phyloP scores from a whole-genome alignment of 208 protist genomes.

The Leptomonas pyrrhocoris region DNA sequence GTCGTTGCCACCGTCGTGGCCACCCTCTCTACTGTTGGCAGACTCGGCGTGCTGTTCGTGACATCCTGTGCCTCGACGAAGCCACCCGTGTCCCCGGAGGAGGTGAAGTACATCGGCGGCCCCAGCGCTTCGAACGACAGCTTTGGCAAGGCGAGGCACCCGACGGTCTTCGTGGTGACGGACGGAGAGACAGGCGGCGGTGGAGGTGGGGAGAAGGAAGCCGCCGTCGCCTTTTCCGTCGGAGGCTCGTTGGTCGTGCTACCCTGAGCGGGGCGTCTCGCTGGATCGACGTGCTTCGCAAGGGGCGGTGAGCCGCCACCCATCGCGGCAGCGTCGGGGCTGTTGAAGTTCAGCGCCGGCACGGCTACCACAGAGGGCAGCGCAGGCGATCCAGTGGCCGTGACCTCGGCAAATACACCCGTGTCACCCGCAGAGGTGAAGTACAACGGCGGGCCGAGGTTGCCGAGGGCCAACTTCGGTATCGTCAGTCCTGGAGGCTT shows the following conservation, averaged over 20 bases:
- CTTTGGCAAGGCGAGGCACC: constrained; percentile 39
- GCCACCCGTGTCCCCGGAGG: constrained; percentile 63
- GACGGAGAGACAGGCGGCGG: constrained; percentile 5
- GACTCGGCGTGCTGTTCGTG: background rate
- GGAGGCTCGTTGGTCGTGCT: background rate
- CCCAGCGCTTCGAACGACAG: constrained; percentile 45
- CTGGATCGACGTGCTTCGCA: background rate
- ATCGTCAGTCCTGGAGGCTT: constrained; percentile 29
- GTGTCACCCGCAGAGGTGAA: constrained; percentile 68
- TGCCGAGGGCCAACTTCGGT: constrained; percentile 52
- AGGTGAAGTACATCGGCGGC: constrained; percentile 69
- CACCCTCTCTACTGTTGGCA: background rate
- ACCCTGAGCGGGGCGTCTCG: background rate
- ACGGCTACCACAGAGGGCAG: background rate
- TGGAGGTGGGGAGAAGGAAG: constrained; percentile 1
- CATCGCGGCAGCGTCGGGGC: background rate
- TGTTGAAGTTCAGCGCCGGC: constrained; percentile 1
- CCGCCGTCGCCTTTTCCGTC: background rate
- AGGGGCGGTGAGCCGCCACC: background rate
- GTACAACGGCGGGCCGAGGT: constrained; percentile 60
- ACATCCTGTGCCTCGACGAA: constrained; percentile 33
- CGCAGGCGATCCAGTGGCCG: constrained; percentile 1
- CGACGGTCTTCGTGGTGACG: constrained; percentile 12
- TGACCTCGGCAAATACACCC: constrained; percentile 35
- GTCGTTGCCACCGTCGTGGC: background rate